Evolutionary conservation across 495 filamentous ascomycete genomes (phyloP).

Genomic region (Pseudoneurospora amorphoporcata): DNA sequence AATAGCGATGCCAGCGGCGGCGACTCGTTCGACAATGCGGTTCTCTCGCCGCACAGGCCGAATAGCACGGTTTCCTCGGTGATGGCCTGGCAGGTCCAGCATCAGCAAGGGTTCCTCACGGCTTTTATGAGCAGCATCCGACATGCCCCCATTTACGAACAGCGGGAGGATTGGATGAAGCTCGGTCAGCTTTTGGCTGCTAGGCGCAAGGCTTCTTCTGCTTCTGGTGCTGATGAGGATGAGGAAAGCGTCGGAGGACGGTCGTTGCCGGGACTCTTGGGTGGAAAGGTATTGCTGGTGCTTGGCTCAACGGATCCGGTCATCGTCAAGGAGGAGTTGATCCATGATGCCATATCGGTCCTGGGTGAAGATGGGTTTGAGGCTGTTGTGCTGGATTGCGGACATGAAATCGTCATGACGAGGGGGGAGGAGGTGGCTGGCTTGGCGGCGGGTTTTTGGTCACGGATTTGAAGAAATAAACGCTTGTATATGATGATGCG

Average conservation of each 20-base stretch:
- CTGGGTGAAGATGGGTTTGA: conserved; percentile 37
- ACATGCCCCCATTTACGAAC: conserved; percentile 45
- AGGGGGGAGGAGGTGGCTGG: conserved; percentile 27
- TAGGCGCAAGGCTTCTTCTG: conserved; percentile 19
- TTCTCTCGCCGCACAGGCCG: conserved; percentile 26
- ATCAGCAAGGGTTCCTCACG: conserved; percentile 44
- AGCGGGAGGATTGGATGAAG: conserved; percentile 45
- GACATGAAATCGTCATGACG: conserved; percentile 42
- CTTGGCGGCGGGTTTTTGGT: conserved; percentile 33
- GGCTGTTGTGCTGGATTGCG: conserved; percentile 34
- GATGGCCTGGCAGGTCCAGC: conserved; percentile 45
- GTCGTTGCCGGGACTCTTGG: conserved; percentile 25
- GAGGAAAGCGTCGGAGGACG: neutral
- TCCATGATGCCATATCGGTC: conserved; percentile 33
- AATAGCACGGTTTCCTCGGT: conserved; percentile 31
- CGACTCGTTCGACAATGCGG: conserved; percentile 29
- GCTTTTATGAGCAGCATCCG: conserved; percentile 47
- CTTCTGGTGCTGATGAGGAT: neutral
- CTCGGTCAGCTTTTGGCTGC: conserved; percentile 41
- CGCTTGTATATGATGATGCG: neutral
- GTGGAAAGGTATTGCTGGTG: conserved; percentile 41
- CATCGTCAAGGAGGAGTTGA: conserved; percentile 40
- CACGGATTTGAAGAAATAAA: neutral
- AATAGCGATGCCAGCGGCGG: conserved; percentile 28
- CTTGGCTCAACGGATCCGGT: conserved; percentile 45